A percentile compares a stretch with the other conserved stretches of the same genome.
These are phyloP conservation scores for Talaromyces thailandensis DNA, from an alignment of 495 filamentous ascomycete species.

Conservation along the genomic window DNA sequence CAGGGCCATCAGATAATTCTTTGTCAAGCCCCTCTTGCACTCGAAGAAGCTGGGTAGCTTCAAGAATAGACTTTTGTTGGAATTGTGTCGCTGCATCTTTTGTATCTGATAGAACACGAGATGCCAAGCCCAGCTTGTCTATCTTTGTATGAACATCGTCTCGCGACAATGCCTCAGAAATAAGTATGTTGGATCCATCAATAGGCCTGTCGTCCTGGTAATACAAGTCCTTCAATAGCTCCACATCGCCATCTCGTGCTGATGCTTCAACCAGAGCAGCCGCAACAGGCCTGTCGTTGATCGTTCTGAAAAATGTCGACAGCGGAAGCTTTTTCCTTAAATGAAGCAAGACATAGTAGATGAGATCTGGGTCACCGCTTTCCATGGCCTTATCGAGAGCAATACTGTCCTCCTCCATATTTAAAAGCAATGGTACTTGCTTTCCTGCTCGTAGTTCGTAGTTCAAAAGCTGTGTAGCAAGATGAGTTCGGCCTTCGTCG, in stretches of 20 bases:
- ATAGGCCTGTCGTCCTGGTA: slow-evolving; percentile 93
- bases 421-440: slow-evolving; percentile 88
- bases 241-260: slow-evolving; percentile 64
- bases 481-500: slow-evolving; percentile 77
- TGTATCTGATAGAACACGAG: slow-evolving; percentile 72
- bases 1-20: slow-evolving; percentile 54
- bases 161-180: slow-evolving; percentile 69
- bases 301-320: slow-evolving; percentile 84
- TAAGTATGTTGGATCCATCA: slow-evolving; percentile 79
- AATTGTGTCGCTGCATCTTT: slow-evolving; percentile 61
- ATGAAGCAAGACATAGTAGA: slow-evolving; percentile 81
- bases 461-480: slow-evolving; percentile 86
- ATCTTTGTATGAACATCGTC: slow-evolving; percentile 49
- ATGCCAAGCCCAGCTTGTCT: slow-evolving; percentile 81
- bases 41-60: slow-evolving; percentile 68
- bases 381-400: slow-evolving; percentile 96
- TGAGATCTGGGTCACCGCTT: slow-evolving; percentile 86
- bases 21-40: slow-evolving; percentile 79
- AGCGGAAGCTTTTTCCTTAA: slow-evolving; percentile 86
- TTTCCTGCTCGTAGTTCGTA: slow-evolving; percentile 89
- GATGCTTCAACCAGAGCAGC: slow-evolving; percentile 83
- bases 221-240: slow-evolving; percentile 89
- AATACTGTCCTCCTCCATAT: slow-evolving; percentile 92
- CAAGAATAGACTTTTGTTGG: slow-evolving; percentile 66
- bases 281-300: slow-evolving; percentile 79